Evolutionary conservation across 306 rosid species (phyloP).

Genomic region (Datisca glomerata): DNA sequence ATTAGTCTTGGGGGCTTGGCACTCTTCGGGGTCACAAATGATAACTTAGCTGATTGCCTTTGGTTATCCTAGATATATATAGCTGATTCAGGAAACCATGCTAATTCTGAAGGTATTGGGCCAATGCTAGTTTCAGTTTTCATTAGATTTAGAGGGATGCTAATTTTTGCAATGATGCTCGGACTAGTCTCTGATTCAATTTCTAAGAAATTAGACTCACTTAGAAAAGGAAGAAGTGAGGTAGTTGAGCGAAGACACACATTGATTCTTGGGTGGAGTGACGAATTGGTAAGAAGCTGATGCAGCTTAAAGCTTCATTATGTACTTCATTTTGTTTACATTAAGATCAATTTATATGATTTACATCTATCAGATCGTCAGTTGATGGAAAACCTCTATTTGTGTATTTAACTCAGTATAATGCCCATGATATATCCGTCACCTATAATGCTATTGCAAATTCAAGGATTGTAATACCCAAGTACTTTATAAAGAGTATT

Average conservation of each 20-base stretch:
- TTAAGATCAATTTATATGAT: background rate
- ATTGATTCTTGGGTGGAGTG: constrained; percentile 90
- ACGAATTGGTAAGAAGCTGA: constrained; percentile 48
- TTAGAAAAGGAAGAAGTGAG: constrained; percentile 87
- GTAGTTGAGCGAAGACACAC: constrained; percentile 81
- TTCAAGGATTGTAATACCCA: too few relatives aligned
- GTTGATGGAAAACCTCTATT: constrained; percentile 6
- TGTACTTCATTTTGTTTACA: background rate
- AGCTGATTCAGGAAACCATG: constrained; percentile 87
- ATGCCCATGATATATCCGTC: constrained; percentile 3
- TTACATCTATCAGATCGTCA: constrained; percentile 1
- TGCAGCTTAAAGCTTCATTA: background rate
- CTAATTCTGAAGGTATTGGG: constrained; percentile 52
- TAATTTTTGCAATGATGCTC: constrained; percentile 92
- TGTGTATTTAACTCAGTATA: constrained; percentile 3
- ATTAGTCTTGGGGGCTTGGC: constrained; percentile 74
- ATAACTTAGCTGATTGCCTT: constrained; percentile 51
- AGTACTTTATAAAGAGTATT: too few relatives aligned
- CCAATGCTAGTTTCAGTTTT: constrained; percentile 76
- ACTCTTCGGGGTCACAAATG: constrained; percentile 68
- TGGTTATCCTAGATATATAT: constrained; percentile 86
- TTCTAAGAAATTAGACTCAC: constrained; percentile 76
- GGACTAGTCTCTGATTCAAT: constrained; percentile 88
- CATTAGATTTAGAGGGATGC: constrained; percentile 89
- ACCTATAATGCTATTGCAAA: constrained; percentile 9